Evolutionary conservation across 2,329 filamentous ascomycete genomes (phyloP), one percentile per base, ranked within the genome.

Genomic region (Alternaria burnsii): DNA sequence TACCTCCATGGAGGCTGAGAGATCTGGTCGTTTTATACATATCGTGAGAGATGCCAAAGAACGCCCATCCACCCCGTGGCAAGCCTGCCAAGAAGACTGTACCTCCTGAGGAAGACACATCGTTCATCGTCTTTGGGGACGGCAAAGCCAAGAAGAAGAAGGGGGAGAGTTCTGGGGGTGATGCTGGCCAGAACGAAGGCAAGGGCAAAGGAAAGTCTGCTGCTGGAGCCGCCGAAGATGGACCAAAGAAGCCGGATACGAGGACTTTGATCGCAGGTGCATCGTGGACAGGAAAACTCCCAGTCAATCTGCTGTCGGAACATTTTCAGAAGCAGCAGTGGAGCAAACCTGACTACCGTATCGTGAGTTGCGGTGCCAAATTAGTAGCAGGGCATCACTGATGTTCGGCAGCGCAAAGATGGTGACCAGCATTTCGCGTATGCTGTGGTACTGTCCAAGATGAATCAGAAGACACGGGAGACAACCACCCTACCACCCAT

Each of bases 271-370:
- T 99, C 73, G 95, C 93, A 42, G 95, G 95, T 50, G 88, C 93
- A 59, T 97, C 93, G 69, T 99, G 95, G 95, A 99, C 95, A 0
- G 95, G 95, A 41, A 99, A 99, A 78, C 83, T 99, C 32, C 95
- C 95, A 1, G 91, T 97, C 66, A 97, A 97, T 76, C 85, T 98
- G 71, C 87, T 98, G 65, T 92, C 91, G 36, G 95, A 98, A 83
- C 92, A 97, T 80, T 97, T 94, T 72, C 93, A 97, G 81, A 96
- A 94, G 79, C 92, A 97, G 78, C 93, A 92, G 76, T 99, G 95
- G 95, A 91, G 93, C 67, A 94, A 90, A 76, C 94, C 94, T 2
- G 94, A 97, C 65, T 99, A 97, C 78, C 91, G 90, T 66, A 92
- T 93, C 82, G 88, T 90, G 81, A 50, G 69, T 43, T 38, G 2